Base-by-base conservation (phyloP, 176 grass and related monocot genomes). In the Metroxylon sagu region DNA sequence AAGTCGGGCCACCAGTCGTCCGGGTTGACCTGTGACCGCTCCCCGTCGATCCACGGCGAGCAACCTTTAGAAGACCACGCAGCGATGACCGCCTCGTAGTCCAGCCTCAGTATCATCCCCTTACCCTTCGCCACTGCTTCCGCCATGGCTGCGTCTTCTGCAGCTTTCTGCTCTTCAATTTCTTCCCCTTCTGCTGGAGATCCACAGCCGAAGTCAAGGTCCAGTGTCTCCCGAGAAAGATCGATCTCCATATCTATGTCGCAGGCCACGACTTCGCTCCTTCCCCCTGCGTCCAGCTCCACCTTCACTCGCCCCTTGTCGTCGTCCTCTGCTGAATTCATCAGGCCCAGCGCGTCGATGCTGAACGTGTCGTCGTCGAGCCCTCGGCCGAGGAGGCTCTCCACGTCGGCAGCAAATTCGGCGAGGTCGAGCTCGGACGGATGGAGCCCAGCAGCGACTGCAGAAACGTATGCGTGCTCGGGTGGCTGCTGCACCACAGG, bases 341-440 rank as follows among this genome's bases (percentile, higher is more conserved):
- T 49, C 59, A 80, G 77, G 15, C 81, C 74, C 7, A 95, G 62
- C 54, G 72, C 62, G 17, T 69, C 70, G 26, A 67, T 67, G 26
- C 26, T 54, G 65, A 67, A 67, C n/a, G n/a, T 39, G 16, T 85
- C 80, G 0, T 83, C 69, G 1, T 61, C 63, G 29, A 90, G 68
- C 3, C 80, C 78, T 26, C 70, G 77, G 31, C 73, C 89, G 51
- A 98, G 93, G 19, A 98, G 70, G 67, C 54, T 89, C 79, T 92
- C 93, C 93, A 98, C 88, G 82, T 98, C 82, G 2, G 84, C 82
- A 0, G 84, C 87, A 64, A 98, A 98, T 73, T 71, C 83, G 19
- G 71, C 79, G 6, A 98, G 79, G 26, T 92, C 93, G 67, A 89
- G 66, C 21, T 98, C 87, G 12, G 93, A 83, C 29, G 82, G 77